These are phyloP conservation scores for Thuidium tamariscinum DNA, from an alignment of 225 moss, liverwort and hornwort species.

Conservation along the genomic window DNA sequence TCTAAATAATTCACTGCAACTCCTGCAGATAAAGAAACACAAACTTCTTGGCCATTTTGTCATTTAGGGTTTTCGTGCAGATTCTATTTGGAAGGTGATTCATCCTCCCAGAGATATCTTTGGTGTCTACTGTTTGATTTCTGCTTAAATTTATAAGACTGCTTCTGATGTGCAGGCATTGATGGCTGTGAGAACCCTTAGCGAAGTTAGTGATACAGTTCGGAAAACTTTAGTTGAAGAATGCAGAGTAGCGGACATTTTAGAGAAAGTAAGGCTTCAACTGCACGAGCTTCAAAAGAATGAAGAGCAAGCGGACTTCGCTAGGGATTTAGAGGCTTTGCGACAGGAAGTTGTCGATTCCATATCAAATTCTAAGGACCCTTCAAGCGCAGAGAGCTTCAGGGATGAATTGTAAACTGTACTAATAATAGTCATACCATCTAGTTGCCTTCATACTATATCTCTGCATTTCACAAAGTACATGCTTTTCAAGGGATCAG, in stretches of 20 bases:
- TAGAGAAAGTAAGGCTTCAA: constrained; percentile 41
- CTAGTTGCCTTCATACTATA: background rate
- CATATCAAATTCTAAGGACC: background rate
- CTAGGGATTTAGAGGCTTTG: constrained; percentile 60
- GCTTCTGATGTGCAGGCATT: constrained; percentile 52
- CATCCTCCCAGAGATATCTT: background rate
- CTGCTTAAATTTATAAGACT: background rate
- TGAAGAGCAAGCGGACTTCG: constrained; percentile 55
- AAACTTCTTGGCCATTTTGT: background rate
- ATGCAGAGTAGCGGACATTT: constrained; percentile 33
- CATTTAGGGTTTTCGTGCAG: background rate
- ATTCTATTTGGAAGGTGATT: background rate
- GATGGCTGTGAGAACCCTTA: constrained; percentile 64
- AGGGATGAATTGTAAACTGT: constrained; percentile 23
- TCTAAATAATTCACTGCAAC: background rate
- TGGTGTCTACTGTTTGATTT: background rate
- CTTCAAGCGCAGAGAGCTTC: background rate
- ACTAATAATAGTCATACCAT: background rate
- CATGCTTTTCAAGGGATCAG: background rate
- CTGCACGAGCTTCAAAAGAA: constrained; percentile 21
- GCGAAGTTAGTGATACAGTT: constrained; percentile 27
- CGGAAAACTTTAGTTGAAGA: constrained; percentile 29
- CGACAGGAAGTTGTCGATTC: constrained; percentile 49
- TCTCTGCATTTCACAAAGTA: background rate
- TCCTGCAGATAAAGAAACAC: background rate